phyloP scores from a whole-genome alignment of 495 filamentous ascomycete species.

The Trichodelitschia bisporula region DNA sequence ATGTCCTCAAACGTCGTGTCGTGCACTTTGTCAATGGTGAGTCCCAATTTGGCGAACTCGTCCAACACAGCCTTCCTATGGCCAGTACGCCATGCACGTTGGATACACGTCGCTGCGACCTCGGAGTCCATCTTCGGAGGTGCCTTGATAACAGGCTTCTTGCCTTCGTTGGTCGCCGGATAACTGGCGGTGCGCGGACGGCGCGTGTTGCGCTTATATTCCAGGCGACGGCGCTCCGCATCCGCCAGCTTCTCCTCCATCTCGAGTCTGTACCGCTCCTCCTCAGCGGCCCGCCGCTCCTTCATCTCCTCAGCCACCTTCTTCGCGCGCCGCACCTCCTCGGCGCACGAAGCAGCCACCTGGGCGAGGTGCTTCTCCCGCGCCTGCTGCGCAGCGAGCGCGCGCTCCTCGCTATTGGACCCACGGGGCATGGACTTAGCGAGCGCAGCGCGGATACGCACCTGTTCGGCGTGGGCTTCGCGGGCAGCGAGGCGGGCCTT shows the following conservation, averaged over 20 bases:
- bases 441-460: slow-evolving; percentile 70
- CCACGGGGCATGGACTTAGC: slow-evolving; percentile 47
- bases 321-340: slow-evolving; percentile 86
- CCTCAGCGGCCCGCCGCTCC: slow-evolving; percentile 70
- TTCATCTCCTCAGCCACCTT: slow-evolving; percentile 78
- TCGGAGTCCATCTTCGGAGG: slow-evolving; percentile 26
- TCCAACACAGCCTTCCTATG: slow-evolving; percentile 29
- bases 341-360: slow-evolving; percentile 81
- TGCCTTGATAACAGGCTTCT: slow-evolving; percentile 3
- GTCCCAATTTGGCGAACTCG: slow-evolving; percentile 39
- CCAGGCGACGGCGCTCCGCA: slow-evolving; percentile 43
- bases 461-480: slow-evolving; percentile 87
- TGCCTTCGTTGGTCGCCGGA: slow-evolving; percentile 30
- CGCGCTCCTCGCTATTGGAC: slow-evolving; percentile 51
- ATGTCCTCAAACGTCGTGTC: slow-evolving; percentile 66
- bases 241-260: slow-evolving; percentile 81
- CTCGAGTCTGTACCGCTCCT: slow-evolving; percentile 32
- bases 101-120: slow-evolving; percentile 46
- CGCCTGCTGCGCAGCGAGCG: slow-evolving; percentile 71
- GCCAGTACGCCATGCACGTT: slow-evolving; percentile 48
- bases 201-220: slow-evolving; percentile 22
- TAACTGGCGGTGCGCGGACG: slow-evolving; percentile 39
- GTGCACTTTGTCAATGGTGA: slow-evolving; percentile 50
- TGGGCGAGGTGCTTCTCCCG: slow-evolving; percentile 80
- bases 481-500: slow-evolving; percentile 84